Evolutionary conservation across 345 rosid species (phyloP).

Genomic region (Toxicodendron radicans): DNA sequence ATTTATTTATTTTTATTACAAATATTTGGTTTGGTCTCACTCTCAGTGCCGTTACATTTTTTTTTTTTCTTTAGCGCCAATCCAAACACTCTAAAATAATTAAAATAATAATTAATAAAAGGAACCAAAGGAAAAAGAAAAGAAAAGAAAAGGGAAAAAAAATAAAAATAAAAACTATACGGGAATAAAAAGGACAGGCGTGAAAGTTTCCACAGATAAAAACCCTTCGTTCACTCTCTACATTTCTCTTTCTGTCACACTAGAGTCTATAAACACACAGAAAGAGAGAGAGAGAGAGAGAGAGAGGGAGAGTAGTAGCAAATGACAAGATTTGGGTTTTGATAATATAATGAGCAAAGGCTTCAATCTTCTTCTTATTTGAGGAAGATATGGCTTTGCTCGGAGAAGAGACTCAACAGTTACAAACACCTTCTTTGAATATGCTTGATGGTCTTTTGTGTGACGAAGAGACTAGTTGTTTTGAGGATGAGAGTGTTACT

Average conservation of each 20-base stretch:
- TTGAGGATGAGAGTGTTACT: constrained; percentile 45
- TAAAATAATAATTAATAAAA: constrained; percentile 11
- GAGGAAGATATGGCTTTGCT: constrained; percentile 64
- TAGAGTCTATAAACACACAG: constrained; percentile 14
- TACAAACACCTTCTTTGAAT: constrained; percentile 35
- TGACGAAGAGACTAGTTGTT: constrained; percentile 49
- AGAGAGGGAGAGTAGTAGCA: background rate
- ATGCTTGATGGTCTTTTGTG: constrained; percentile 65
- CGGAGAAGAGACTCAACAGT: constrained; percentile 37
- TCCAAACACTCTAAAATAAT: constrained; percentile 21
- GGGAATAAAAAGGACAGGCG: constrained; percentile 43
- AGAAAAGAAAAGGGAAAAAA: background rate
- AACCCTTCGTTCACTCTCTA: constrained; percentile 44
- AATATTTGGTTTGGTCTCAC: background rate
- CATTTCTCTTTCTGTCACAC: constrained; percentile 27
- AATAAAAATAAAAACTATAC: background rate
- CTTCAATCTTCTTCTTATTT: constrained; percentile 43
- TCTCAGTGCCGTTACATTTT: constrained; percentile 14
- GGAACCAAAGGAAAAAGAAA: background rate
- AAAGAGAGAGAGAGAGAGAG: constrained; percentile 18
- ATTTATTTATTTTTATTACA: constrained; percentile 8
- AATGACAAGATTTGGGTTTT: constrained; percentile 20
- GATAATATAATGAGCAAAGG: constrained; percentile 57
- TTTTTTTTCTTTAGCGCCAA: constrained; percentile 23
- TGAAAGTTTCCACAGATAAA: constrained; percentile 42